Evolutionary conservation across 2,329 filamentous ascomycete species (phyloP).

Genomic region (Ramichloridium luteum): DNA sequence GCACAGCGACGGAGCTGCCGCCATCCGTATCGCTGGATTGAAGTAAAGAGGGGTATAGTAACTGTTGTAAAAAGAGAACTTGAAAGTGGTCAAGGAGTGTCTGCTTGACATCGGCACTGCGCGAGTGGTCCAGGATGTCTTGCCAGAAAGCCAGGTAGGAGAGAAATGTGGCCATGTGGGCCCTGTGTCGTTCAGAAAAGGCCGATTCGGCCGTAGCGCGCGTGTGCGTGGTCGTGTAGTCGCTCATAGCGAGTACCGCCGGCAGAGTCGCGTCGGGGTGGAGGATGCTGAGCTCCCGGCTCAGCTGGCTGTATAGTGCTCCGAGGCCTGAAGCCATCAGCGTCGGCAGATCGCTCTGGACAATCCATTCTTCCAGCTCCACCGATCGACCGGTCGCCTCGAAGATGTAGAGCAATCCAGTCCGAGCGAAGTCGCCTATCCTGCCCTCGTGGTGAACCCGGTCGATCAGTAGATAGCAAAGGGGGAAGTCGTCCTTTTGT

Average conservation of each 20-base stretch:
- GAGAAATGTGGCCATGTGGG: slow-evolving; percentile 84
- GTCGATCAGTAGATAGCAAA: slow-evolving; percentile 92
- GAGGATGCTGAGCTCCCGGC: slow-evolving; percentile 68
- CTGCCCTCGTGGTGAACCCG: slow-evolving; percentile 94
- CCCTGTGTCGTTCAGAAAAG: slow-evolving; percentile 61
- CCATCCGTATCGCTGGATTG: slow-evolving; percentile 96
- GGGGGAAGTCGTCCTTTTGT: slow-evolving; percentile 79
- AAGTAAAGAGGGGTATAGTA: slow-evolving; percentile 88
- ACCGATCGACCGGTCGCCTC: slow-evolving; percentile 78
- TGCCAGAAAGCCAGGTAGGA: slow-evolving; percentile 97
- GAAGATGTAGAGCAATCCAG: slow-evolving; percentile 87
- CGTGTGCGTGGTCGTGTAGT: slow-evolving; percentile 64
- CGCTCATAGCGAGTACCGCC: slow-evolving; percentile 75
- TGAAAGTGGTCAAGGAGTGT: slow-evolving; percentile 95
- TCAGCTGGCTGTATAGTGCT: slow-evolving; percentile 58
- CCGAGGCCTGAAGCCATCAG: slow-evolving; percentile 94
- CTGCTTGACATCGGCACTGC: slow-evolving; percentile 79
- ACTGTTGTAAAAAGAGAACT: slow-evolving; percentile 85
- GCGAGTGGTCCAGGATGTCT: slow-evolving; percentile 91
- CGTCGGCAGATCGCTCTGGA: slow-evolving; percentile 90
- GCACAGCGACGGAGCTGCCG: slow-evolving; percentile 87
- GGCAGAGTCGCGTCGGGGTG: slow-evolving; percentile 64
- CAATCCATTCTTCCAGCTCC: slow-evolving; percentile 84
- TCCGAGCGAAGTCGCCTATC: slow-evolving; percentile 89
- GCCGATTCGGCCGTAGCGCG: slow-evolving; percentile 62